Evolutionary conservation across 2,329 filamentous ascomycete species (phyloP).

Genomic region (Tricladium varicosporioides): DNA sequence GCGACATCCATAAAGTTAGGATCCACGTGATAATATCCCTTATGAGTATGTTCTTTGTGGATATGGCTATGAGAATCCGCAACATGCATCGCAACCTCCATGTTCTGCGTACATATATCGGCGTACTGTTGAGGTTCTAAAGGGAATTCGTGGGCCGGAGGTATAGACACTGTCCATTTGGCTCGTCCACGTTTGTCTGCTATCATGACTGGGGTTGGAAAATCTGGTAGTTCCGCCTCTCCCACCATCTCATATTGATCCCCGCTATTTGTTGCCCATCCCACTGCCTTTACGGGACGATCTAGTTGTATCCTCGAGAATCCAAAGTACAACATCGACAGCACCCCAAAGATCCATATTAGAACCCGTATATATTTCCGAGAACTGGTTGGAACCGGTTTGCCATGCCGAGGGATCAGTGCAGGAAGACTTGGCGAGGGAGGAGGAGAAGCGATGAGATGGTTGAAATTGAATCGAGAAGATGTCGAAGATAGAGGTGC

Average conservation of each 20-base stretch:
- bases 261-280: constrained; percentile 40
- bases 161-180: constrained; percentile 82
- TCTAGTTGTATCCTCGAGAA: constrained; percentile 35
- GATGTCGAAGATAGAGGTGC: constrained; percentile 57
- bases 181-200: constrained; percentile 61
- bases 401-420: constrained; percentile 62
- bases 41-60: constrained; percentile 43
- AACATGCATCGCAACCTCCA: constrained; percentile 60
- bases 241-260: constrained; percentile 66
- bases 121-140: constrained; percentile 63
- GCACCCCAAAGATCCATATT: constrained; percentile 50
- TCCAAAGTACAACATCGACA: constrained; percentile 51
- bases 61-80: constrained; percentile 47
- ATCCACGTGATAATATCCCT: constrained; percentile 60
- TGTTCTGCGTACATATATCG: constrained; percentile 66
- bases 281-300: constrained; percentile 34
- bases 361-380: constrained; percentile 35
- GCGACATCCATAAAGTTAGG: constrained; percentile 71
- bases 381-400: constrained; percentile 45
- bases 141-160: constrained; percentile 64
- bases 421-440: constrained; percentile 70
- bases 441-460: constrained; percentile 66
- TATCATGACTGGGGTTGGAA: constrained; percentile 70
- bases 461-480: constrained; percentile 64
- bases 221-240: constrained; percentile 63